Evolutionary conservation across 2,329 filamentous ascomycete species (phyloP).

Genomic region (Fusarium sp.): DNA sequence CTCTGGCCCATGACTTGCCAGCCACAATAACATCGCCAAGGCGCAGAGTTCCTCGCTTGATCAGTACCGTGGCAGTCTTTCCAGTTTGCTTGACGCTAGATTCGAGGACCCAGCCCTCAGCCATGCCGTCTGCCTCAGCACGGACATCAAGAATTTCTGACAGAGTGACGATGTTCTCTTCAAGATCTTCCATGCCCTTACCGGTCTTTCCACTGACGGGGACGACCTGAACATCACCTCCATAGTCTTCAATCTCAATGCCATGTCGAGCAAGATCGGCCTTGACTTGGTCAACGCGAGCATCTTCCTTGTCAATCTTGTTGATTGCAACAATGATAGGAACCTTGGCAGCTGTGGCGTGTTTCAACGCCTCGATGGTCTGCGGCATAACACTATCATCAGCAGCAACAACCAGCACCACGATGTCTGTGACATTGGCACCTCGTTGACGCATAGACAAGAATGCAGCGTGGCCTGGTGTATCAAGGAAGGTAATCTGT

Average conservation of each 20-base stretch:
- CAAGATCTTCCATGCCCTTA: slow-evolving; percentile 88
- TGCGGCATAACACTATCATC: slow-evolving; percentile 99
- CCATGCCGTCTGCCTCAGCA: slow-evolving; percentile 79
- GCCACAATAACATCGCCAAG: slow-evolving; percentile 87
- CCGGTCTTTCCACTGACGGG: slow-evolving; percentile 94
- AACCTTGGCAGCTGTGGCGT: slow-evolving; percentile 86
- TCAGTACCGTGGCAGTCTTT: slow-evolving; percentile 87
- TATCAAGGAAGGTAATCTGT: slow-evolving; percentile 95
- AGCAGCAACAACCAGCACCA: slow-evolving; percentile 93
- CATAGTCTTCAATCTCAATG: slow-evolving; percentile 93
- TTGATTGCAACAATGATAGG: slow-evolving; percentile 98
- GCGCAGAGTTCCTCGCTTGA: slow-evolving; percentile 87
- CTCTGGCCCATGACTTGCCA: slow-evolving; percentile 86
- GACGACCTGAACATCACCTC: slow-evolving; percentile 93
- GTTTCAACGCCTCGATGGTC: slow-evolving; percentile 94
- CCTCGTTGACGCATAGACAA: slow-evolving; percentile 95
- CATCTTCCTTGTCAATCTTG: slow-evolving; percentile 92
- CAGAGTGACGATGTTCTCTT: slow-evolving; percentile 88
- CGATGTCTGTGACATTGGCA: slow-evolving; percentile 95
- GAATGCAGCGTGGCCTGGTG: slow-evolving; percentile 95
- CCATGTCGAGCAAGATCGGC: slow-evolving; percentile 85
- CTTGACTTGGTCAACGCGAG: slow-evolving; percentile 86
- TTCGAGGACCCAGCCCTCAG: slow-evolving; percentile 95
- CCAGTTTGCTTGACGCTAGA: slow-evolving; percentile 88
- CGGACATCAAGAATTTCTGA: slow-evolving; percentile 93